phyloP scores from a whole-genome alignment of 2,329 filamentous ascomycete species.

The Lasiodiplodia sp. region DNA sequence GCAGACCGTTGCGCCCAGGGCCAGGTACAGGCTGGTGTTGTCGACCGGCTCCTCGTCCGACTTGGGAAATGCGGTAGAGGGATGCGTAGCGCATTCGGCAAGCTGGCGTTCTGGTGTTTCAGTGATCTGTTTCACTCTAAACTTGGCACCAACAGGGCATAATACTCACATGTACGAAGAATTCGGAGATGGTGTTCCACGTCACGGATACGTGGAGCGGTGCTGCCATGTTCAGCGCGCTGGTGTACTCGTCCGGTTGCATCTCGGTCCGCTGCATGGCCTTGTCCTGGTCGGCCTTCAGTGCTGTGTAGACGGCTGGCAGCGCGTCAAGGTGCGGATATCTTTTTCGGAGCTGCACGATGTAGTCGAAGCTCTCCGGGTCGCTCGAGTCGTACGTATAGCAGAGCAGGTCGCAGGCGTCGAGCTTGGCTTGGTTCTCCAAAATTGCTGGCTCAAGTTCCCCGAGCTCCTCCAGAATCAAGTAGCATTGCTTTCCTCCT shows the following conservation, averaged over 20 bases:
- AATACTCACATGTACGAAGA: slow-evolving; percentile 74
- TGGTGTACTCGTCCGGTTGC: slow-evolving; percentile 85
- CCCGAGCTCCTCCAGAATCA: slow-evolving; percentile 93
- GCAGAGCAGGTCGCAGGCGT: slow-evolving; percentile 91
- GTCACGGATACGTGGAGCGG: slow-evolving; percentile 94
- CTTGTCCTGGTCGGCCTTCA: slow-evolving; percentile 96
- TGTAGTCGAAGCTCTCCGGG: slow-evolving; percentile 92
- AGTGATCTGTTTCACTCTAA: slow-evolving; percentile 11
- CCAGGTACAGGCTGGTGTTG: slow-evolving; percentile 84
- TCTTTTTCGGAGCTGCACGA: slow-evolving; percentile 79
- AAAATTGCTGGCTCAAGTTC: slow-evolving; percentile 94
- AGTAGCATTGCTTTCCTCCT: slow-evolving; percentile 94
- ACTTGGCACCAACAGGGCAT: slow-evolving; percentile 36
- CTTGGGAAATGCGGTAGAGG: slow-evolving; percentile 86
- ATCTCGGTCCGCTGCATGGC: slow-evolving; percentile 95
- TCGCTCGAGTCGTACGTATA: slow-evolving; percentile 98
- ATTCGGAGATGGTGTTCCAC: slow-evolving; percentile 91
- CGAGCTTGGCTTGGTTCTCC: slow-evolving; percentile 88
- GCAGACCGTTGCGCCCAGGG: slow-evolving; percentile 73
- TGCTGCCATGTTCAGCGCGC: slow-evolving; percentile 82
- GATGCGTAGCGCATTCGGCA: slow-evolving; percentile 90
- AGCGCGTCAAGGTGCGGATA: slow-evolving; percentile 87
- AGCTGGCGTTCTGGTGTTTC: slow-evolving; percentile 54
- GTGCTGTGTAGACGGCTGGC: slow-evolving; percentile 87
- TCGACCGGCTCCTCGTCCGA: slow-evolving; percentile 86